Evolutionary conservation across 805 yeast species (phyloP).

Genomic region (Candida oleophila): DNA sequence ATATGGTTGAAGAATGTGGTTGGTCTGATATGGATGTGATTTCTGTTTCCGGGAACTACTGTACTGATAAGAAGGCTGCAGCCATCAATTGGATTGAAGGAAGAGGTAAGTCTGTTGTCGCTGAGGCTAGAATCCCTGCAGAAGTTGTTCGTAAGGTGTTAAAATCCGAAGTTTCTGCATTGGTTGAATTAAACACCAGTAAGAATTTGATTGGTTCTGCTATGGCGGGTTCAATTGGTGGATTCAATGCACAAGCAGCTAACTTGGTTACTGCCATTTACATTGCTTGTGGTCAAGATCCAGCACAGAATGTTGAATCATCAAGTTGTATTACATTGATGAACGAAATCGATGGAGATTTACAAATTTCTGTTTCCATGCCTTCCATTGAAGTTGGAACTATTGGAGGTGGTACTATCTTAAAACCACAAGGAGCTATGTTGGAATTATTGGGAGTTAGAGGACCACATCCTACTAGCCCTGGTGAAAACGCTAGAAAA

Average conservation of each 20-base stretch:
- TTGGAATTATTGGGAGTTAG: slow-evolving; percentile 89
- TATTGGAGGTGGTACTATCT: slow-evolving; percentile 97
- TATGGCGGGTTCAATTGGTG: slow-evolving; percentile 98
- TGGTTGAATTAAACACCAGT: slow-evolving; percentile 83
- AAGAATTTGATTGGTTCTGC: slow-evolving; percentile 96
- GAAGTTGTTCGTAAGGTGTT: slow-evolving; percentile 77
- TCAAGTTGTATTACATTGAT: slow-evolving; percentile 96
- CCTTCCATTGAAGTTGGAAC: slow-evolving; percentile 99
- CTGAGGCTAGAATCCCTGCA: slow-evolving; percentile 88
- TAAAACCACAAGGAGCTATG: slow-evolving; percentile 97
- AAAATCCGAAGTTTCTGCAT: slow-evolving; percentile 88
- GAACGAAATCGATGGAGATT: slow-evolving; percentile 71
- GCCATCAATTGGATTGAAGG: slow-evolving; percentile 99
- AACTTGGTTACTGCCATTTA: slow-evolving; percentile 92
- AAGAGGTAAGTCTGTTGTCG: slow-evolving; percentile 96
- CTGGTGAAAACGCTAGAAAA: slow-evolving; percentile 94
- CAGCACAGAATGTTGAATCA: slow-evolving; percentile 98
- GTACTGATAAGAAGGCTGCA: slow-evolving; percentile 97
- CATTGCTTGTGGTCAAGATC: slow-evolving; percentile 97
- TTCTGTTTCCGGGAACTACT: slow-evolving; percentile 94
- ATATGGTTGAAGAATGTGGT: slow-evolving; percentile 85
- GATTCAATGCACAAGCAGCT: slow-evolving; percentile 98
- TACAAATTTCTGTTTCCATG: slow-evolving; percentile 96
- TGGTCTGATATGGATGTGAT: slow-evolving; percentile 92
- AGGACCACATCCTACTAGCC: slow-evolving; percentile 91